Conservation (phyloP, 345 rosid species). For the Linum usitatissimum region DNA sequence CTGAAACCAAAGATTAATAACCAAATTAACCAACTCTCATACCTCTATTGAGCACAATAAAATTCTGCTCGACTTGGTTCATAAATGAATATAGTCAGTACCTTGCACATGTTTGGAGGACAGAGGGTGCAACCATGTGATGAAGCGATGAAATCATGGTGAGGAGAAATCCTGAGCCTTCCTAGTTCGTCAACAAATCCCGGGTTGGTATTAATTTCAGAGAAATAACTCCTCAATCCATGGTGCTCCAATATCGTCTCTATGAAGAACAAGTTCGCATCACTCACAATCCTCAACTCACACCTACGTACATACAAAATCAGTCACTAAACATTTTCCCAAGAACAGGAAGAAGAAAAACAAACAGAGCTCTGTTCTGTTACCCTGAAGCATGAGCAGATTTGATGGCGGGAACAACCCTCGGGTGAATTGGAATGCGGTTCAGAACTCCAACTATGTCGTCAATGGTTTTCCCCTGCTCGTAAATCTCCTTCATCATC, state of each 20-base stretch:
- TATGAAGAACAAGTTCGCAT: conserved; percentile 69
- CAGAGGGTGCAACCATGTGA: conserved; percentile 64
- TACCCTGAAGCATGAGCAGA: conserved; percentile 74
- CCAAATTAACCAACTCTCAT: too few species aligned
- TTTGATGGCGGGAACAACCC: conserved; percentile 57
- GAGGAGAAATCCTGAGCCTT: conserved; percentile 51
- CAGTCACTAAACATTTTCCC: background rate
- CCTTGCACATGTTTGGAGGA: conserved; percentile 98
- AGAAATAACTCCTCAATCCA: conserved; percentile 49
- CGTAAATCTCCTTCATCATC: conserved; percentile 70
- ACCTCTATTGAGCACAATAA: too few species aligned
- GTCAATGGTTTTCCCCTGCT: conserved; percentile 45
- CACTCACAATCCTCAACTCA: conserved; percentile 72
- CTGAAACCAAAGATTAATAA: too few species aligned
- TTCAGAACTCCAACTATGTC: conserved; percentile 49
- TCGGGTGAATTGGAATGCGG: conserved; percentile 50
- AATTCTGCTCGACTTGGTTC: too few species aligned
- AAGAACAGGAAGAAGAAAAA: background rate
- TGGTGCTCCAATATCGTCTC: conserved; percentile 63
- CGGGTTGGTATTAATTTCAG: conserved; percentile 73
- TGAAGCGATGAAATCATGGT: conserved; percentile 43
- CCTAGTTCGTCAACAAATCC: conserved; percentile 46
- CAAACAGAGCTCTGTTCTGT: background rate
- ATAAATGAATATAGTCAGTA: conserved; percentile 6
- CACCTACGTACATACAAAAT: conserved; percentile 32